Base-by-base conservation (phyloP, 2,329 filamentous ascomycete genomes). In the Xylaria digitata region DNA sequence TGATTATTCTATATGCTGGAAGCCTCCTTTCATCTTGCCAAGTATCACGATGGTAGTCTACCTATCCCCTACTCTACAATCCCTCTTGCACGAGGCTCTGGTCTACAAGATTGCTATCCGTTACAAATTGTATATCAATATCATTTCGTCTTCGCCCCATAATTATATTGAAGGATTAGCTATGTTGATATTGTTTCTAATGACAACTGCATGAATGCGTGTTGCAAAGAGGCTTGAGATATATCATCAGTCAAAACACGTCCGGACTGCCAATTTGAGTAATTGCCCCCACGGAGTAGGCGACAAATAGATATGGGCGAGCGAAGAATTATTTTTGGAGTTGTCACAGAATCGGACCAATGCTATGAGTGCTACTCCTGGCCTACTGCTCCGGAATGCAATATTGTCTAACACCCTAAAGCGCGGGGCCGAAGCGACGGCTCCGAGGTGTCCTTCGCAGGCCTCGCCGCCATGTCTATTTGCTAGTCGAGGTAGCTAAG, bases 391-490 rank as follows among this genome's bases (percentile, higher is more conserved):
- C 6, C 17, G 8, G 15, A 32, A 21, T 55, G 21, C 23, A 30
- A 43, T n/a, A 30, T 49, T 26, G 50, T 30, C n/a, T n/a, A 34
- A 26, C 43, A 49, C 19, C 48, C 6, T 17, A 19, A 40, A 30
- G 26, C 23, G 56, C 56, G 56, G 50, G 17, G 7, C 61, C 56
- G 56, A 64, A 54, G 21, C 17, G 17, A 42, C 30, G 50, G 23
- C 48, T 26, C 63, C n/a, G 70, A 73, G 34, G 66, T 72, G 11
- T 70, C 42, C 23, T 55, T 37, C 46, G 40, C 30, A 53, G 9
- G 40, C 23, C 26, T 52, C 4, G 50, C n/a, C 49, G 40, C 53
- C n/a, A 30, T 19, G 2, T 48, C 19, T 50, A n/a, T 8, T 30
- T 43, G 7, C 21, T 42, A 32, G n/a, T 43, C 43, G 34, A 15